These are phyloP conservation scores for Claviceps quebecensis DNA, from an alignment of 2,329 filamentous ascomycete genomes.

Conservation along the genomic window DNA sequence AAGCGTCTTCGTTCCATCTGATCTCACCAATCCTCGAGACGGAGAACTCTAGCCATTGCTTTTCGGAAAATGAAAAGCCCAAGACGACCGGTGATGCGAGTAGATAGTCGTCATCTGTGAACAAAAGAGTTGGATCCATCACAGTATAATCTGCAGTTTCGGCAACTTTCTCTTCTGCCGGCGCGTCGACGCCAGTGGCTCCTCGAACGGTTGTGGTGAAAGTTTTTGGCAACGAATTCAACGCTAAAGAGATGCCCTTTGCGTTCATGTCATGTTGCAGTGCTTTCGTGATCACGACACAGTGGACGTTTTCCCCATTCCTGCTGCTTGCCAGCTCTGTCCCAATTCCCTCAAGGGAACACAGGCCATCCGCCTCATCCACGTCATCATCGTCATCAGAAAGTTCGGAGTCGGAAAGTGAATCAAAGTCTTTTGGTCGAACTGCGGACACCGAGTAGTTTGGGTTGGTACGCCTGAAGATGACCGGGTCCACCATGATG, in stretches of 20 bases:
- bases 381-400: constrained; percentile 24
- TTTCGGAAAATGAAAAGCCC: constrained; percentile 78
- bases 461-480: constrained; percentile 71
- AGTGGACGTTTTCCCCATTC: not conserved
- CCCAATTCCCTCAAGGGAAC: constrained; percentile 25
- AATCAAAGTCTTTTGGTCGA: constrained; percentile 54
- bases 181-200: not conserved
- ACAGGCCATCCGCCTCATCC: constrained; percentile 9
- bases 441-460: constrained; percentile 71
- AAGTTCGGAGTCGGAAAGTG: constrained; percentile 35
- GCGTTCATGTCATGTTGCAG: constrained; percentile 18
- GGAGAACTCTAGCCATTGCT: constrained; percentile 79
- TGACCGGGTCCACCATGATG: constrained; percentile 75
- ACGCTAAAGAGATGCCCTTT: constrained; percentile 28
- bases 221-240: constrained; percentile 35
- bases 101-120: constrained; percentile 72
- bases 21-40: constrained; percentile 70
- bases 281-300: constrained; percentile 17
- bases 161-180: constrained; percentile 1
- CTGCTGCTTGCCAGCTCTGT: constrained; percentile 5
- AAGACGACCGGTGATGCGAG: constrained; percentile 74
- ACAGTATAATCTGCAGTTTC: constrained; percentile 6
- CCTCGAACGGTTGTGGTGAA: constrained; percentile 8
- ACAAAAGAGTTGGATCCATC: constrained; percentile 29
- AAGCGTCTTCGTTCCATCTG: constrained; percentile 71